Conservation (phyloP, 495 filamentous ascomycete species). For the Thermothielavioides terrestris region DNA sequence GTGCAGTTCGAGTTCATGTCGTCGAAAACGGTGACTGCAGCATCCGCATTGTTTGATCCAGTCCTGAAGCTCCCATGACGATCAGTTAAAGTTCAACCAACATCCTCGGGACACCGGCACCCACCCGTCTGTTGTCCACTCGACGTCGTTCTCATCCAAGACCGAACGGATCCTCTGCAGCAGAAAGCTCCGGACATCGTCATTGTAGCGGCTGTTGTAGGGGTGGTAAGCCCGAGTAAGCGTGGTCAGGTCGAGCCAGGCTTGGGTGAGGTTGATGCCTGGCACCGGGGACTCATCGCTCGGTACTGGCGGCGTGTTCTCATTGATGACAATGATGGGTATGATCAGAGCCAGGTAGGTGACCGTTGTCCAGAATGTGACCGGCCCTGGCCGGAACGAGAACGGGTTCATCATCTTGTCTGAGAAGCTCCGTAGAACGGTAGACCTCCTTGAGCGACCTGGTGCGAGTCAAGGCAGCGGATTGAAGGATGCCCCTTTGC, state of each 20-base stretch:
- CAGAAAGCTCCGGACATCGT: slow-evolving; percentile 70
- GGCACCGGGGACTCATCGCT: slow-evolving; percentile 30
- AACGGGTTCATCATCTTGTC: slow-evolving; percentile 39
- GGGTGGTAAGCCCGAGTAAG: slow-evolving; percentile 76
- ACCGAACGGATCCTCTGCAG: slow-evolving; percentile 62
- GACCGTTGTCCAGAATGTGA: slow-evolving; percentile 61
- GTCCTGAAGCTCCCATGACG: neutral
- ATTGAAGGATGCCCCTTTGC: neutral
- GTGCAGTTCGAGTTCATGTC: slow-evolving; percentile 78
- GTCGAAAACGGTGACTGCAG: slow-evolving; percentile 58
- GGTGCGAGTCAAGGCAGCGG: neutral
- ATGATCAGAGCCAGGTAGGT: slow-evolving; percentile 63
- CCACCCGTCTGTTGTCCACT: slow-evolving; percentile 23
- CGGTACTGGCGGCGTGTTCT: slow-evolving; percentile 63
- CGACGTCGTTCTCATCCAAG: slow-evolving; percentile 45
- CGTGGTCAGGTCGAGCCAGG: slow-evolving; percentile 74
- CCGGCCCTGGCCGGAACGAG: slow-evolving; percentile 51
- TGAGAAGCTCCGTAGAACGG: no score
- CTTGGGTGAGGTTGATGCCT: slow-evolving; percentile 66
- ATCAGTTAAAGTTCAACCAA: neutral
- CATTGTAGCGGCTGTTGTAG: slow-evolving; percentile 77
- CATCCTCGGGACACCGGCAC: slow-evolving; percentile 7
- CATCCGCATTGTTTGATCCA: slow-evolving; percentile 5
- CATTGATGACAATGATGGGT: slow-evolving; percentile 64
- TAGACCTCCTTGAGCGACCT: no score